Conservation (phyloP, 345 rosid species). For the Mallotus nudiflorus region DNA sequence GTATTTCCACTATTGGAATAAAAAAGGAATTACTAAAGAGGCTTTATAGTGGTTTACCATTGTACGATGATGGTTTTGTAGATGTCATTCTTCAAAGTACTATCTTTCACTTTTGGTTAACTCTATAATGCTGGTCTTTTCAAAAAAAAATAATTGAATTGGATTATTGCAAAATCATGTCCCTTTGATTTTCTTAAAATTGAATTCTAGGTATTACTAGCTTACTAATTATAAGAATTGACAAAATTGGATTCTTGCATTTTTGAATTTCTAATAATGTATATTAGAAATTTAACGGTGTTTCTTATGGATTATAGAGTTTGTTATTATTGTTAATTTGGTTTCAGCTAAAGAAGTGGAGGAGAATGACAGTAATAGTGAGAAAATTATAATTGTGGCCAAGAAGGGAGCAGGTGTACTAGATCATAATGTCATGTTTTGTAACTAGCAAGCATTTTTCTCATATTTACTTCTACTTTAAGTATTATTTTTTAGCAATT, state of each 20-base stretch:
- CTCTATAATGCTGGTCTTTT: too few relatives aligned
- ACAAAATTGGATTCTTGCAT: too few relatives aligned
- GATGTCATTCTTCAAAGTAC: constrained; percentile 29
- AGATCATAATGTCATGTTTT: constrained; percentile 79
- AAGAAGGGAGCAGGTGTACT: constrained; percentile 77
- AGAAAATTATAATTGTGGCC: constrained; percentile 60
- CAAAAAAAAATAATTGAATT: too few relatives aligned
- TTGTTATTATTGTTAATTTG: neutral
- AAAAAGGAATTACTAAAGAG: constrained; percentile 64
- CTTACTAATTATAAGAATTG: too few relatives aligned
- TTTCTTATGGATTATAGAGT: neutral
- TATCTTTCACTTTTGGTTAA: too few relatives aligned
- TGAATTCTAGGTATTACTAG: too few relatives aligned
- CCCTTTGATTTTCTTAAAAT: neutral
- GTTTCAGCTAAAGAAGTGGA: constrained; percentile 35
- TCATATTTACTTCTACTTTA: neutral
- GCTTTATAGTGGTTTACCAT: constrained; percentile 45
- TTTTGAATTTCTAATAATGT: too few relatives aligned
- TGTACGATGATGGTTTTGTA: constrained; percentile 17
- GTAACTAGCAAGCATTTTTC: constrained; percentile 42
- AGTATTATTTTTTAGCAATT: neutral
- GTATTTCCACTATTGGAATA: constrained; percentile 54
- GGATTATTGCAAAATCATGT: too few relatives aligned
- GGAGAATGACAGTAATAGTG: constrained; percentile 37
- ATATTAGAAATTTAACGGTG: too few relatives aligned